These are phyloP conservation scores for Nicotiana benthamiana DNA, from an alignment of 257 asterid genomes.

Conservation along the genomic window DNA sequence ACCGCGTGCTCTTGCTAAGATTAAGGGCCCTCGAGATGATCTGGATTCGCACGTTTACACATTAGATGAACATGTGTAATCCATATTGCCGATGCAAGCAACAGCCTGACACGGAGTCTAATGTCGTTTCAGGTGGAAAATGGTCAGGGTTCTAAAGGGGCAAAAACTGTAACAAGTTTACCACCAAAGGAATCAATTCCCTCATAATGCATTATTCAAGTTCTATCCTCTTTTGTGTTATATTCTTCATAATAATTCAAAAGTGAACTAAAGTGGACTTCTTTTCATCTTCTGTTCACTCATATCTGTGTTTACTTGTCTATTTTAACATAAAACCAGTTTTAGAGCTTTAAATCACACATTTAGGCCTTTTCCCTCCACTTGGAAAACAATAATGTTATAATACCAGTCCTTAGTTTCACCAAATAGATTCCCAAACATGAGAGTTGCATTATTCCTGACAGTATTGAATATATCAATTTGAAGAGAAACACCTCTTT, in stretches of 20 bases:
- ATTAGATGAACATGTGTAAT: no score
- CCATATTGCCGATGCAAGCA: no score
- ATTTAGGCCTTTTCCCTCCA: background rate
- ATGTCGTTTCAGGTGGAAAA: slow-evolving; percentile 3
- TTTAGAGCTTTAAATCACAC: background rate
- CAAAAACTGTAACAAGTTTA: background rate
- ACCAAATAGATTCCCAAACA: background rate
- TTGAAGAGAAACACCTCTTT: background rate
- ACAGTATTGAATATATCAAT: background rate
- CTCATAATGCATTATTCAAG: background rate
- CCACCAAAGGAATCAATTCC: slow-evolving; percentile 3
- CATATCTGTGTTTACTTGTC: background rate
- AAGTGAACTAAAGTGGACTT: no score
- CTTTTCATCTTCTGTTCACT: background rate
- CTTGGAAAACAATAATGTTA: background rate
- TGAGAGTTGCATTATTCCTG: background rate
- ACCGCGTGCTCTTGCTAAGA: background rate
- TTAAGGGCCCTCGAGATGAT: background rate
- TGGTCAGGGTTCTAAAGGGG: slow-evolving; percentile 2
- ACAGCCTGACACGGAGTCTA: background rate
- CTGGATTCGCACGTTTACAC: background rate
- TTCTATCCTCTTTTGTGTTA: background rate
- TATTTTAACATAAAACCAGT: background rate
- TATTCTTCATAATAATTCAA: slow-evolving; percentile 7
- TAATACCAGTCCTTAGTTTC: background rate